Percentiles rank a stretch among this genome's conserved stretches.
Evolutionary conservation across 2,329 filamentous ascomycete species (phyloP).

Genomic region (Xylaria digitata): DNA sequence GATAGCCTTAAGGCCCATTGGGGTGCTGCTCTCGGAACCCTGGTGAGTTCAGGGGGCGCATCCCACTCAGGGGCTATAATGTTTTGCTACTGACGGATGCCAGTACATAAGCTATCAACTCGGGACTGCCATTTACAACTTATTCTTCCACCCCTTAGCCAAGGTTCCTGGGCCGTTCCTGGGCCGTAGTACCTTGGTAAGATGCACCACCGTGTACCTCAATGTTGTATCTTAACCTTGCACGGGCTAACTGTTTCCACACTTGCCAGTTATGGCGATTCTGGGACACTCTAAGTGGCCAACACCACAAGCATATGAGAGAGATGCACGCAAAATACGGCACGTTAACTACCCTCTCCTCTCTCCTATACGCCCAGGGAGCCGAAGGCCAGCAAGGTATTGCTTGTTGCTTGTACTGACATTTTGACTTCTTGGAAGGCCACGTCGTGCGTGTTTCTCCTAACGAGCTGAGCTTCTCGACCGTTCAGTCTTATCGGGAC

Average conservation of each 20-base stretch:
- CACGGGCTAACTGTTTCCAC: neutral
- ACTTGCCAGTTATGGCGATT: constrained; percentile 39
- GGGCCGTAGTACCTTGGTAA: constrained; percentile 29
- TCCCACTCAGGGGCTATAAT: neutral
- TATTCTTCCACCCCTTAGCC: constrained; percentile 38
- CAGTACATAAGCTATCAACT: constrained; percentile 17
- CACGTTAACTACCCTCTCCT: neutral
- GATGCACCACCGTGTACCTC: neutral
- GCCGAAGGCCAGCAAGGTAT: neutral
- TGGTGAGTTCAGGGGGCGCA: neutral
- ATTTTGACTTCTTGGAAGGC: constrained; percentile 18
- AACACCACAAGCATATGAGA: constrained; percentile 20
- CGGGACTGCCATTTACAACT: constrained; percentile 34
- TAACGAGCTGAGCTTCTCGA: constrained; percentile 36
- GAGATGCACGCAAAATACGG: constrained; percentile 35
- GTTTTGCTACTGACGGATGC: neutral
- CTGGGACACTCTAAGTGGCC: constrained; percentile 31
- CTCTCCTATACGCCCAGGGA: neutral
- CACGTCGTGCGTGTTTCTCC: constrained; percentile 38
- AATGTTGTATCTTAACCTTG: neutral
- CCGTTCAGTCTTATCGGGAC: constrained; percentile 25
- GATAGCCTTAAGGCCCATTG: neutral
- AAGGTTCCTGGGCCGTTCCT: constrained; percentile 34
- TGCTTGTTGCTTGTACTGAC: neutral
- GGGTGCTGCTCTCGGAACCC: neutral